Base-by-base conservation (phyloP, 1,284 basidiomycete genomes). In the Papiliotrema fonsecae region DNA sequence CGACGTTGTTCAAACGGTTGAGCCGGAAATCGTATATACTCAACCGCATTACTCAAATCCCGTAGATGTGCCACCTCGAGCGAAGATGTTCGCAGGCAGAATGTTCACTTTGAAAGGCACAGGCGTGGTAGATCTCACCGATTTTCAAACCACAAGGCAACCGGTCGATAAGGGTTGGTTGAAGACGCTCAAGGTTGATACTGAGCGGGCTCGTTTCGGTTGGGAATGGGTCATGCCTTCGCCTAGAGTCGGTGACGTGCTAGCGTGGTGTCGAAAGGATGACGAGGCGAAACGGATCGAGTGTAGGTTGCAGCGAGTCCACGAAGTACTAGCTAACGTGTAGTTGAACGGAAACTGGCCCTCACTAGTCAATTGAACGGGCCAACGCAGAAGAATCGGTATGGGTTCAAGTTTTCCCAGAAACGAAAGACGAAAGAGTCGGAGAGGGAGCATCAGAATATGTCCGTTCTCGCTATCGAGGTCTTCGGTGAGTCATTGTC, bases 401-500 rank as follows among this genome's bases (percentile, higher is more conserved):
- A 81, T 64, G 86, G 85, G 1, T 76, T 84, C 62, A 82, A 82
- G 56, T 77, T 78, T 22, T 80, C 81, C 5, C 80, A 82, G 27
- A 72, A 73, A 13, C 75, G 60, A 18, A 74, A 76, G 11, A 69
- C 75, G 3, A 70, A 72, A 13, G 65, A 72, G 3, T 64, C 74
- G 4, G 70, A 74, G 31, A 80, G 87, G 24, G 83, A 83, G 64
- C 81, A 79, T 50, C 83, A 86, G 56, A 80, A 80, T 63, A 90
- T 97, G 86, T 82, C 85, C 0, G 76, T 88, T 9, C 72, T 97
- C 38, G 82, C 86, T 2, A 67, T 97, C 40, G 94, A 97, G 69
- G 74, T 92, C 1, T 88, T 92, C 65, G 86, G 90, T 87, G 52
- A 57, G 80, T 56, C 24, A 6, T 13, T 47, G 42, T n/a, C n/a